Evolutionary conservation across 805 yeast genomes (phyloP).

Genomic region (Maudiozyma barnettii): DNA sequence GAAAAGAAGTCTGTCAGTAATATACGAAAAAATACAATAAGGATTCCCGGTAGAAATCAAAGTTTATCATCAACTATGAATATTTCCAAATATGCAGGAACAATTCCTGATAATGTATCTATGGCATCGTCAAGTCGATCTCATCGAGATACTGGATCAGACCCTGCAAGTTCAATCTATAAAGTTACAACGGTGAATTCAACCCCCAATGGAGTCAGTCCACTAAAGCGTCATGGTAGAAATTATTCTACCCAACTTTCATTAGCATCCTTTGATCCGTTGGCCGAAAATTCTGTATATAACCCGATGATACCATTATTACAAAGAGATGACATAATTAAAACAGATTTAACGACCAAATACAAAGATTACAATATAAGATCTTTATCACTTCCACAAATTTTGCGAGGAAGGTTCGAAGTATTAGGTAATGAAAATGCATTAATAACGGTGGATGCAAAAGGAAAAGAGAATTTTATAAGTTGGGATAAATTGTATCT

Average conservation of each 20-base stretch:
- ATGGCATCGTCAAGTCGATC: constrained; percentile 3
- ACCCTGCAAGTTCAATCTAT: constrained; percentile 5
- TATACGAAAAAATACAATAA: constrained; percentile 6
- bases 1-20: constrained; percentile 4
- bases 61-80: constrained; percentile 8
- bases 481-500: constrained; percentile 85
- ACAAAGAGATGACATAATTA: constrained; percentile 31
- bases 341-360: neutral
- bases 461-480: constrained; percentile 74
- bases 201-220: constrained; percentile 12
- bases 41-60: constrained; percentile 15
- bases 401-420: constrained; percentile 63
- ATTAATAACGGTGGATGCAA: constrained; percentile 57
- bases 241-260: constrained; percentile 23
- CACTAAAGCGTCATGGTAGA: constrained; percentile 8
- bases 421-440: constrained; percentile 62
- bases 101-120: constrained; percentile 5
- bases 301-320: constrained; percentile 28
- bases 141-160: neutral
- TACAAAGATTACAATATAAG: neutral
- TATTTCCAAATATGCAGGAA: neutral
- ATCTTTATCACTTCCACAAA: constrained; percentile 49
- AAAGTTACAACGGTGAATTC: constrained; percentile 27
- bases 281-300: constrained; percentile 9
- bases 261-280: constrained; percentile 23